These are phyloP conservation scores for Cutaneotrichosporon dermatis DNA, from an alignment of 1,284 basidiomycete species.

Conservation along the genomic window DNA sequence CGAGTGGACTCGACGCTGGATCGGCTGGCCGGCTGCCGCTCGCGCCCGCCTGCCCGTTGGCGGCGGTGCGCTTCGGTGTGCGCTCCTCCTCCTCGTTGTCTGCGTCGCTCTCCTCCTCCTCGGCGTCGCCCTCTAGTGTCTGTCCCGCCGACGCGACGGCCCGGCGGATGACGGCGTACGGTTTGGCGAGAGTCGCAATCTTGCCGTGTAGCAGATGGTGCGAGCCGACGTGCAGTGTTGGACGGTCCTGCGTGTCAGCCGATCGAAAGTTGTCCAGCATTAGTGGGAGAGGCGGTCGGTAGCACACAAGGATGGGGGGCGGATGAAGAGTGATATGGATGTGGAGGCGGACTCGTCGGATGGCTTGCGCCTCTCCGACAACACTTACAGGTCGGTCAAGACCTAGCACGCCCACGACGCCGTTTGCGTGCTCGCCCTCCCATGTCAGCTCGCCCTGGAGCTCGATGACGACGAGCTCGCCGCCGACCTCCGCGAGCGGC, in stretches of 20 bases:
- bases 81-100: slow-evolving; percentile 22
- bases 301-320: too few species aligned
- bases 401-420: slow-evolving; percentile 45
- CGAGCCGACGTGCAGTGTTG: slow-evolving; percentile 68
- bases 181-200: slow-evolving; percentile 67
- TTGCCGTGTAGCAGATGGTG: slow-evolving; percentile 87
- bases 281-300: too few species aligned
- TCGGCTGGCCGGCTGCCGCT: background rate
- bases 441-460: slow-evolving; percentile 54
- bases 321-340: too few species aligned
- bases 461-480: slow-evolving; percentile 42
- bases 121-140: slow-evolving; percentile 18
- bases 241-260: slow-evolving; percentile 58
- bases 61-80: slow-evolving; percentile 2
- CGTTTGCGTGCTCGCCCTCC: slow-evolving; percentile 49
- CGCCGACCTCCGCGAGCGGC: slow-evolving; percentile 43
- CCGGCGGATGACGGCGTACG: slow-evolving; percentile 60
- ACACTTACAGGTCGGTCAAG: slow-evolving; percentile 44
- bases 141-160: slow-evolving; percentile 10
- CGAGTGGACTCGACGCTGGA: background rate
- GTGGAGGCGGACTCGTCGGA: background rate
- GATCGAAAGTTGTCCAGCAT: background rate
- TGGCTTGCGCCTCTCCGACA: too few species aligned
- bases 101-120: slow-evolving; percentile 20
- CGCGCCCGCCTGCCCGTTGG: background rate